Base-by-base conservation (phyloP, 2,329 filamentous ascomycete species). In the Chaetomium sp. region DNA sequence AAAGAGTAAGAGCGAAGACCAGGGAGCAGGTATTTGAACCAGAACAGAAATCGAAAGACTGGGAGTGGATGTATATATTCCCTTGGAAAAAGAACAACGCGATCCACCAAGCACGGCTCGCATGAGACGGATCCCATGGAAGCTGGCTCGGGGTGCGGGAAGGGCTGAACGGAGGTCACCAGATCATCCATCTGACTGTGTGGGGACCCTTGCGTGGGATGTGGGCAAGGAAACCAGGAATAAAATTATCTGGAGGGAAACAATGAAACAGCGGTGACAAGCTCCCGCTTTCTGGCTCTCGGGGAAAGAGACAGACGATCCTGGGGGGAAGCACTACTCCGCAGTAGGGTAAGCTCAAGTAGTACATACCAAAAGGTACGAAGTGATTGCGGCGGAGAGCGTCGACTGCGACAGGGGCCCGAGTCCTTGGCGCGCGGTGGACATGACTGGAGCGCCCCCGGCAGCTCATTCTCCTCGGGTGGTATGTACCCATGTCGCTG, bases 201-300 rank as follows among this genome's bases (percentile, higher is more conserved):
- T 71, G 70, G 70, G 69, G 69, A 70, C 66, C 63, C 64, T 64
- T 65, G 64, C 54, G 62, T 60, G 64, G 57, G 65, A 64, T 60
- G 64, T 63, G 67, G 62, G 60, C 53, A 58, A 9, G 33, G 55
- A 67, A 69, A 60, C 62, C 67, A 67, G 67, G 62, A 68, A 68
- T 68, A 62, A 70, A 70, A 70, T 68, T 62, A 60, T 68, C 67
- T 63, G 54, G 64, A 68, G 59, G 67, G 65, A 68, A 69, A 65
- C 59, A 63, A 65, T 66, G 68, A 73, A 73, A 73, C 70, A 68
- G 71, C 71, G 71, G 71, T 73, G 70, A 72, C 70, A 69, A 67
- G 66, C 65, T 66, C 62, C 65, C 63, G 63, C 62, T 60, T 61
- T 63, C 65, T 65, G 62, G 63, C 45, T 63, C 53, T 62, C 53